A percentile compares a stretch with the other conserved stretches of the same genome.
These are phyloP conservation scores for Neurospora sp. DNA, from an alignment of 495 filamentous ascomycete genomes.

Conservation along the genomic window DNA sequence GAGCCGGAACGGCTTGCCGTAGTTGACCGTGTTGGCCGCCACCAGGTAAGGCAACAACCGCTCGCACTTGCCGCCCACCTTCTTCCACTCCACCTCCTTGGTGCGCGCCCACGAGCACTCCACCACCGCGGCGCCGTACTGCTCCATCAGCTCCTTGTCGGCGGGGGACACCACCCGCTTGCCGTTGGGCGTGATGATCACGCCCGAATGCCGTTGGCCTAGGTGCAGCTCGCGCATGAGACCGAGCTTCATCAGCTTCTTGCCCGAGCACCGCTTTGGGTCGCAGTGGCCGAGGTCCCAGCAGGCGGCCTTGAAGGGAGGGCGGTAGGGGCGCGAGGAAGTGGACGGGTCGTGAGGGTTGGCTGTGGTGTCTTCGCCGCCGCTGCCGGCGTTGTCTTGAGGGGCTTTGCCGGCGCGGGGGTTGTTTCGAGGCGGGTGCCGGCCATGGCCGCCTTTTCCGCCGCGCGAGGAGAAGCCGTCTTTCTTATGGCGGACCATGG, in stretches of 20 bases:
- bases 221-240: conserved; percentile 89
- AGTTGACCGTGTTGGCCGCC: conserved; percentile 94
- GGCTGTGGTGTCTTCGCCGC: conserved; percentile 17
- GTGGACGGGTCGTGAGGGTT: conserved; percentile 11
- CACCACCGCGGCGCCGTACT: conserved; percentile 88
- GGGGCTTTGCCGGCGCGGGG: conserved; percentile 6
- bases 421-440: conserved; percentile 26
- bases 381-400: conserved; percentile 21
- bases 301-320: conserved; percentile 82
- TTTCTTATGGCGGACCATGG: conserved; percentile 92
- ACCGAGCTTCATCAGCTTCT: conserved; percentile 81
- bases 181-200: conserved; percentile 90
- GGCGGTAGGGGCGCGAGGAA: conserved; percentile 33
- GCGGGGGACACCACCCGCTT: conserved; percentile 74
- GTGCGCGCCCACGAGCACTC: conserved; percentile 95
- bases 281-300: conserved; percentile 98
- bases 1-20: conserved; percentile 84
- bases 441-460: conserved; percentile 48
- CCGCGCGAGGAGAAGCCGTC: conserved; percentile 62
- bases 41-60: conserved; percentile 89
- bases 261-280: conserved; percentile 92
- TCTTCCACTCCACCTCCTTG: conserved; percentile 78
- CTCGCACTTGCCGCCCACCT: conserved; percentile 93
- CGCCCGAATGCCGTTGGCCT: conserved; percentile 80
- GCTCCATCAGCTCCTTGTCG: conserved; percentile 69